phyloP scores from a whole-genome alignment of 192 early-diverging fungal genomes.

The Dimargaris xerosporica region DNA sequence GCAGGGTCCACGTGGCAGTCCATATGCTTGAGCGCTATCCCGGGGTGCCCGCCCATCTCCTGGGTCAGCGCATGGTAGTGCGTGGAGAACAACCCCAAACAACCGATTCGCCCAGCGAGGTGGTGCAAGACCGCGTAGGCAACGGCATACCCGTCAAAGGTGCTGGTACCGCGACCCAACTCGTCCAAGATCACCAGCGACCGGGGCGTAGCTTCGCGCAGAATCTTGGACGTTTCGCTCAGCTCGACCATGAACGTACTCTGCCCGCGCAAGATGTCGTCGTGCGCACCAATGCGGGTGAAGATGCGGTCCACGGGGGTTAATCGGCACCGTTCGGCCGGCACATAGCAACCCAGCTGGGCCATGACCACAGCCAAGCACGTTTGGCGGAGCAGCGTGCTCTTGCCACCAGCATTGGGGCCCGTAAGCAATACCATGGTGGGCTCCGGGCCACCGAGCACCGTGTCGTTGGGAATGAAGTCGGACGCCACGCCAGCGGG shows the following conservation, averaged over 20 bases:
- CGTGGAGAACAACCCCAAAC: conserved; percentile 88
- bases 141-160: conserved; percentile 94
- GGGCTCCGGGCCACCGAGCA: conserved; percentile 45
- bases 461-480: conserved; percentile 93
- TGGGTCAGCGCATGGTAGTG: conserved; percentile 88
- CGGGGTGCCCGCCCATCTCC: conserved; percentile 55
- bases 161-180: conserved; percentile 92
- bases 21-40: conserved; percentile 80
- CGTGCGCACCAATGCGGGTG: conserved; percentile 95
- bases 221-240: conserved; percentile 80
- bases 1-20: conserved; percentile 64
- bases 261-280: conserved; percentile 86
- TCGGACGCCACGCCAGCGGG: conserved; percentile 28
- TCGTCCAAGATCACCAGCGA: conserved; percentile 96
- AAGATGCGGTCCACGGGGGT: conserved; percentile 87
- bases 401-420: conserved; percentile 99
- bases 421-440: conserved; percentile 87
- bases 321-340: conserved; percentile 55
- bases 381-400: conserved; percentile 85
- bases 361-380: conserved; percentile 93
- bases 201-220: conserved; percentile 74
- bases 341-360: conserved; percentile 88
- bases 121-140: conserved; percentile 82
- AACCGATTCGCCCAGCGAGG: conserved; percentile 63
- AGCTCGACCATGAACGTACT: conserved; percentile 97